Evolutionary conservation across 179 eudicot genomes (phyloP).

Genomic region (Silene coronaria): DNA sequence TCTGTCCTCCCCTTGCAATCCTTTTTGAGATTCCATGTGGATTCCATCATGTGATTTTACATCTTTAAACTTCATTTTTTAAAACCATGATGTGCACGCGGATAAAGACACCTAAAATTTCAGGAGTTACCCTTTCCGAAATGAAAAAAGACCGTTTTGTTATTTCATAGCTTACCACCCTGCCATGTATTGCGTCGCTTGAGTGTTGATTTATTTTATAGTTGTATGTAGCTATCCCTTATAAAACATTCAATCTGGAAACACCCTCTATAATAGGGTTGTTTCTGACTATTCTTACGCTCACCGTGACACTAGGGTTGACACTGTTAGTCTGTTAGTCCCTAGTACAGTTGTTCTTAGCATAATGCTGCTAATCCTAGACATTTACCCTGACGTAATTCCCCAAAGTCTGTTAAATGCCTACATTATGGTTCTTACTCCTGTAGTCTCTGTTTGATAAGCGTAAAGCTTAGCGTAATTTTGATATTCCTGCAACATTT

Average conservation of each 20-base stretch:
- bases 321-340: not conserved
- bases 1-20: not conserved
- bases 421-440: not conserved
- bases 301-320: not conserved
- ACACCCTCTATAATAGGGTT: not conserved
- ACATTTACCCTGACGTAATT: not conserved
- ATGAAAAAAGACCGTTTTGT: conserved; percentile 17
- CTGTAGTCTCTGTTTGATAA: not conserved
- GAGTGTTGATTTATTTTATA: not conserved
- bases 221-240: too few species aligned
- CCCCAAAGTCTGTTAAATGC: not conserved
- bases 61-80: conserved; percentile 10
- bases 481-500: not conserved
- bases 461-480: not conserved
- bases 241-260: too few species aligned
- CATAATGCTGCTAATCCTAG: not conserved
- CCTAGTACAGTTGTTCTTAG: not conserved
- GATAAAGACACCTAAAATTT: not conserved
- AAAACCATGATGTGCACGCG: conserved; percentile 26
- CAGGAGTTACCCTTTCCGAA: conserved; percentile 9
- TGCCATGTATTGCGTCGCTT: not conserved
- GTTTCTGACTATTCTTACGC: not conserved
- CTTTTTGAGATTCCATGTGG: conserved; percentile 22
- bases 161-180: not conserved
- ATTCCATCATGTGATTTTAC: conserved; percentile 21